Evolutionary conservation across 139 green algal genomes (phyloP).

Genomic region (Asterochloris sp.): DNA sequence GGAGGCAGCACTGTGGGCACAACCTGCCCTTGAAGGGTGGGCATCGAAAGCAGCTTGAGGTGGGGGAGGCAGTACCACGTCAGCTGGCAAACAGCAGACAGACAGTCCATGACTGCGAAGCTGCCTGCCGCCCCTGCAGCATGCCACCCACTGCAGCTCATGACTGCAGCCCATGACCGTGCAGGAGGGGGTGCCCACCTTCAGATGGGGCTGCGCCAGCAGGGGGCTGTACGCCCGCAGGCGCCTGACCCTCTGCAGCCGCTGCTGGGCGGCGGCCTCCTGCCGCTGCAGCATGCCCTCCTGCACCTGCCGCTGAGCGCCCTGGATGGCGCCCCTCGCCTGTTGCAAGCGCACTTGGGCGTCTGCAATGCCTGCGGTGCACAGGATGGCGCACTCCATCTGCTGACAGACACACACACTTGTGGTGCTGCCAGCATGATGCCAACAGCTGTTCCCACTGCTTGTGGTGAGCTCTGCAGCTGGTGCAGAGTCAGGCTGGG

Average conservation of each 20-base stretch:
- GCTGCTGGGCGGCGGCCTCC: background rate
- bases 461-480: no score
- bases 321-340: background rate
- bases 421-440: no score
- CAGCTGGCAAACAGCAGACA: background rate
- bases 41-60: no score
- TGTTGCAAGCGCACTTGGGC: no score
- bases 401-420: no score
- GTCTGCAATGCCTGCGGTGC: no score
- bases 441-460: no score
- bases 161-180: background rate
- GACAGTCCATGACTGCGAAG: background rate
- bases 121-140: background rate
- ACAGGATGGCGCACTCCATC: no score
- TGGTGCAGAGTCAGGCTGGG: no score
- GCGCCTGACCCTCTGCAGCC: background rate
- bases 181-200: conserved; percentile 9
- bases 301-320: background rate
- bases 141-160: background rate
- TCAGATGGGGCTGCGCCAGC: conserved; percentile 32
- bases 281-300: background rate
- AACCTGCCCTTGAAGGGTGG: background rate
- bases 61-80: background rate
- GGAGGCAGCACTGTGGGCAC: background rate
- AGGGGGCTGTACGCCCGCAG: conserved; percentile 37